These are phyloP conservation scores for Aspergillus latus DNA, from an alignment of 2,329 filamentous ascomycete genomes.

Conservation along the genomic window DNA sequence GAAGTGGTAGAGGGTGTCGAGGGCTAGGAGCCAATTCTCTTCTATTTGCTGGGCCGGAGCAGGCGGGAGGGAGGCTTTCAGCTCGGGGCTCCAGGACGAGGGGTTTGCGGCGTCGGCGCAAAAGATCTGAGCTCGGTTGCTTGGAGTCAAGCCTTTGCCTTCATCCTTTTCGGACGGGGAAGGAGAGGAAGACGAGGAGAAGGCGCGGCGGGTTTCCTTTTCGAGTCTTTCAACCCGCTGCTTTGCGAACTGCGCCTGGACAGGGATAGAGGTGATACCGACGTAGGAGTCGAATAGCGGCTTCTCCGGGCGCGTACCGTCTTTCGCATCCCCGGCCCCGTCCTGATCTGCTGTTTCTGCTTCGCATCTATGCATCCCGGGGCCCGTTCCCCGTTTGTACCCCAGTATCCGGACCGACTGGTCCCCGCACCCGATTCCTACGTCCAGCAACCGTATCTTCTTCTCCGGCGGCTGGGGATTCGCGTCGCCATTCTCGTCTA, in stretches of 20 bases:
- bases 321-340: neutral
- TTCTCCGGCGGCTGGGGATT: conserved; percentile 11
- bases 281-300: conserved; percentile 48
- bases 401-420: conserved; percentile 50
- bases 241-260: conserved; percentile 45
- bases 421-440: conserved; percentile 62
- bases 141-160: neutral
- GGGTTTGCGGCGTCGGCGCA: conserved; percentile 53
- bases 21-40: conserved; percentile 51
- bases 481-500: conserved; percentile 19
- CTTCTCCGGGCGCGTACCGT: conserved; percentile 15
- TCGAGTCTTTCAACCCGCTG: neutral
- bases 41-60: neutral
- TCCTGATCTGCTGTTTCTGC: neutral
- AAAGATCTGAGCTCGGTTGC: conserved; percentile 39
- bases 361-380: no score
- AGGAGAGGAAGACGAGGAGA: no score
- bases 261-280: conserved; percentile 53
- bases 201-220: no score
- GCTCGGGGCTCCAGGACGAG: conserved; percentile 39
- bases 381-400: neutral
- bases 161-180: no score
- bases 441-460: conserved; percentile 43
- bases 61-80: conserved; percentile 17
- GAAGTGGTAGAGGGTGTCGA: conserved; percentile 61